Conservation (phyloP, 306 rosid genomes). For the Lagenaria siceraria region DNA sequence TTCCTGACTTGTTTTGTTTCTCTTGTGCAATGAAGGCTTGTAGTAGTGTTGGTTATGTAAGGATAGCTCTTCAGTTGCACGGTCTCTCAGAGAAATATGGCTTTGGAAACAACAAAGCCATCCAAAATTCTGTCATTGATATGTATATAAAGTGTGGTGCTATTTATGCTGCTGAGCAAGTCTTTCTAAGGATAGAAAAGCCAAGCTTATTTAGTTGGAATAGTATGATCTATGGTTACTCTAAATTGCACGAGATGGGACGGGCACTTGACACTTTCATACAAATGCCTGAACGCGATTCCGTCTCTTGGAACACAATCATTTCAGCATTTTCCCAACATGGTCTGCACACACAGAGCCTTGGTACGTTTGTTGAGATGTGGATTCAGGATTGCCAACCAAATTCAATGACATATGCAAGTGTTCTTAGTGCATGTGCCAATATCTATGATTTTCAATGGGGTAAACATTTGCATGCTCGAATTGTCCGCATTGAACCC, state of each 20-base stretch:
- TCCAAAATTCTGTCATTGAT: constrained; percentile 39
- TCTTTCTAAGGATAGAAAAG: constrained; percentile 21
- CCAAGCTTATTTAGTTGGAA: constrained; percentile 62
- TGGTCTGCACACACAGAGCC: constrained; percentile 34
- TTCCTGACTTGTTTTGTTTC: constrained; percentile 23
- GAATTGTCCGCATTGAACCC: constrained; percentile 36
- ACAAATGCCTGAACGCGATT: constrained; percentile 41
- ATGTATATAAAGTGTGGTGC: constrained; percentile 50
- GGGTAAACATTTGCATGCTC: constrained; percentile 60
- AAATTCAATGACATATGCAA: constrained; percentile 43
- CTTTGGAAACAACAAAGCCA: constrained; percentile 15
- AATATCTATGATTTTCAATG: constrained; percentile 31
- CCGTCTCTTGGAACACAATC: constrained; percentile 41
- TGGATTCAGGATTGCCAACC: constrained; percentile 32
- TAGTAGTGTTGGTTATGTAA: constrained; percentile 20
- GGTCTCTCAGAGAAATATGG: constrained; percentile 19
- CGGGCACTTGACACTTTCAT: constrained; percentile 25
- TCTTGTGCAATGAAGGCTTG: constrained; percentile 48
- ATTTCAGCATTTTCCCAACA: constrained; percentile 38
- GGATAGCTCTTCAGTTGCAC: constrained; percentile 41
- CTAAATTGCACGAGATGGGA: constrained; percentile 28
- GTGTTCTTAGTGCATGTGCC: constrained; percentile 46
- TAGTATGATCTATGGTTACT: constrained; percentile 50
- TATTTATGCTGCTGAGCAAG: constrained; percentile 24
- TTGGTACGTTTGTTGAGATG: constrained; percentile 40